phyloP scores from a whole-genome alignment of 176 grass and related monocot genomes.

The Canna indica region DNA sequence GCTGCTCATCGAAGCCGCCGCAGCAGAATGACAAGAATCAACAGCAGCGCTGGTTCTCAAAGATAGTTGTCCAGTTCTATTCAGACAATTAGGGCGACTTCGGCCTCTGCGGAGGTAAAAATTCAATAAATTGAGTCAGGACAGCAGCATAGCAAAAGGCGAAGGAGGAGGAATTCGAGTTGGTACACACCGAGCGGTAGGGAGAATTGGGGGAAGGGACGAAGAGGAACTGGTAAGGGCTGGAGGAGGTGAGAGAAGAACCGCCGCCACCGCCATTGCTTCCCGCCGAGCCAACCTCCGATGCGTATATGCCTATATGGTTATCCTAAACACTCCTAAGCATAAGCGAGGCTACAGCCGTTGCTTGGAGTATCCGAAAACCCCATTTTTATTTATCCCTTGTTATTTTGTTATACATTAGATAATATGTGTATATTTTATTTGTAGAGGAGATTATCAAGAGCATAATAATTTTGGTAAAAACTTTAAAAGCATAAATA shows the following conservation, averaged over 20 bases:
- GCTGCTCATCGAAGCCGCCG: constrained; percentile 11
- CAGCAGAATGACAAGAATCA: constrained; percentile 29
- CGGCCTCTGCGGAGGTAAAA: background rate
- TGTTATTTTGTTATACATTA: no score
- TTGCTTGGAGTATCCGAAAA: no score
- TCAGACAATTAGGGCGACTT: background rate
- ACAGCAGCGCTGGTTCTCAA: background rate
- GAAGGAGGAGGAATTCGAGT: background rate
- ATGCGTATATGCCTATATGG: no score
- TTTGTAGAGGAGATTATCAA: no score
- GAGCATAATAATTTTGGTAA: no score
- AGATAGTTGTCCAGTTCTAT: background rate
- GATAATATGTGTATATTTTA: no score
- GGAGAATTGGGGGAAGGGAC: constrained; percentile 8
- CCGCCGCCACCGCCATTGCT: background rate
- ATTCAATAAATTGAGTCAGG: background rate
- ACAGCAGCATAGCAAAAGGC: background rate
- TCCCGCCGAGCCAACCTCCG: no score
- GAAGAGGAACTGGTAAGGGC: constrained; percentile 14
- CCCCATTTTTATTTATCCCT: no score
- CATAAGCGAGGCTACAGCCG: no score
- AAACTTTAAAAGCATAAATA: no score
- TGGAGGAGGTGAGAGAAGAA: constrained; percentile 35
- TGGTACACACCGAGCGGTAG: background rate
- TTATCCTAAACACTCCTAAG: no score